Evolutionary conservation across 2,329 filamentous ascomycete species (phyloP), one percentile per base, ranked within the genome.

Genomic region (Simplicillium sp.): DNA sequence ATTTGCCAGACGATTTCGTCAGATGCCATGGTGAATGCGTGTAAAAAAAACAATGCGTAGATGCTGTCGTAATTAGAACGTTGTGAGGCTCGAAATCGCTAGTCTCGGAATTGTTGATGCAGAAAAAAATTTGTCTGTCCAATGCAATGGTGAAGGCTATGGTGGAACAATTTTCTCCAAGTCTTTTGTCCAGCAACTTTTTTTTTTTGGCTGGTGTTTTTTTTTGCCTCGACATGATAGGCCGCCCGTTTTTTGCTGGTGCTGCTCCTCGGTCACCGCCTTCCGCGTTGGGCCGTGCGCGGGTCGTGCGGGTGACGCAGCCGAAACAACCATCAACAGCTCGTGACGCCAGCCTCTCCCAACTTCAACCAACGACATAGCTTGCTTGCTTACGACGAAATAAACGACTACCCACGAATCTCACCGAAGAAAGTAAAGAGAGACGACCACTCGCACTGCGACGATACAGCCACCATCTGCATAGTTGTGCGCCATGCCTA

Each of bases 1-100:
- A 96, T 86, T 61, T 89, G 82, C 92, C 92, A 98, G 48, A 97
- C 83, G 50, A 97, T 94, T 66, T 97, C 90, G 71, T 97, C 90
- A 48, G 87, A 94, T 44, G 86, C 80, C 85, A 92, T 94, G 43
- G 44, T 65, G 55, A 29, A 39, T 37, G 43, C 31, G 32, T 56
- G 42, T 15, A 45, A 36, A 28, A 35, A 36, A 18, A 18, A 15
- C 8, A 7, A 1, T 36, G 16, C 25, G 18, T 11, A 34, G 12
- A 20, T 39, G 25, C 16, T 16, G n/a, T 15, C 14, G 37, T 38
- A 16, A 29, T 34, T 20, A 9, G 5, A 25, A 25, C 9, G 5
- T 9, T 6, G 9, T 25, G 5, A 25, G 20, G 6, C 6, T 25
- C 20, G 9, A 25, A 25, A n/a, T n/a, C n/a, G n/a, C n/a, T n/a